These are phyloP conservation scores for Phytophthora chlamydospora DNA, from an alignment of 352 stramenopile genomes.

Conservation along the genomic window DNA sequence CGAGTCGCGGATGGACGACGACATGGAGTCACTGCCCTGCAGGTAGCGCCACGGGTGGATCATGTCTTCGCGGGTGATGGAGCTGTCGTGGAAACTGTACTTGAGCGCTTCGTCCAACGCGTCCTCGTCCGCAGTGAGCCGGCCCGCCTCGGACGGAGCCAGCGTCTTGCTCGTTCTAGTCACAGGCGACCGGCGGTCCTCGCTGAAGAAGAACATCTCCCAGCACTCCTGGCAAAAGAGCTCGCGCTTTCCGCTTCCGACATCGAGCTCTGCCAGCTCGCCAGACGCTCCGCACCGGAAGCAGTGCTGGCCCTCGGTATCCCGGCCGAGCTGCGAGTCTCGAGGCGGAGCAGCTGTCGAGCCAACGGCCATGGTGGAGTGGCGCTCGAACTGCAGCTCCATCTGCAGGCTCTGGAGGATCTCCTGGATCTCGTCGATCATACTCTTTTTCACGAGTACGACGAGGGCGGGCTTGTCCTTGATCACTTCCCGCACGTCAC, in stretches of 20 bases:
- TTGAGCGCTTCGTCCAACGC: conserved; percentile 56
- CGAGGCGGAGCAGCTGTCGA: conserved; percentile 30
- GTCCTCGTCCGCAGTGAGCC: conserved; percentile 39
- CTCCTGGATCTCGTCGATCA: conserved; percentile 83
- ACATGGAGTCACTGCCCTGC: conserved; percentile 47
- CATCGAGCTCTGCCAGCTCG: conserved; percentile 60
- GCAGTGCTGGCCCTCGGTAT: conserved; percentile 44
- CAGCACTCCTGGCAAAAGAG: conserved; percentile 80
- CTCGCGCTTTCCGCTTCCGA: conserved; percentile 49
- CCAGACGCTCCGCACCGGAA: conserved; percentile 60
- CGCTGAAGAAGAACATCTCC: conserved; percentile 76
- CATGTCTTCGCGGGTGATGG: conserved; percentile 55
- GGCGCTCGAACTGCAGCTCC: conserved; percentile 79
- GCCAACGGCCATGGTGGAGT: conserved; percentile 67
- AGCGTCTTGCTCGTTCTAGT: conserved; percentile 33
- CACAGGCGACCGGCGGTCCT: conserved; percentile 36
- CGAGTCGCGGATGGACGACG: conserved; percentile 64
- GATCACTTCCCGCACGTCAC: conserved; percentile 60
- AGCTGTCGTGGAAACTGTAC: conserved; percentile 84
- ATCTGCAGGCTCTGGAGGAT: conserved; percentile 81
- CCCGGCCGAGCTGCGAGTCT: conserved; percentile 19
- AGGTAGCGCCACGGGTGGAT: conserved; percentile 62
- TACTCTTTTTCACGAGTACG: conserved; percentile 72
- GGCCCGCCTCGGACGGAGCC: conserved; percentile 24
- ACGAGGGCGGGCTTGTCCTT: conserved; percentile 59